A percentile compares a stretch with the other conserved stretches of the same genome.
Conservation (phyloP, 371 early-diverging fungal species). For the Mortierella sp. region DNA sequence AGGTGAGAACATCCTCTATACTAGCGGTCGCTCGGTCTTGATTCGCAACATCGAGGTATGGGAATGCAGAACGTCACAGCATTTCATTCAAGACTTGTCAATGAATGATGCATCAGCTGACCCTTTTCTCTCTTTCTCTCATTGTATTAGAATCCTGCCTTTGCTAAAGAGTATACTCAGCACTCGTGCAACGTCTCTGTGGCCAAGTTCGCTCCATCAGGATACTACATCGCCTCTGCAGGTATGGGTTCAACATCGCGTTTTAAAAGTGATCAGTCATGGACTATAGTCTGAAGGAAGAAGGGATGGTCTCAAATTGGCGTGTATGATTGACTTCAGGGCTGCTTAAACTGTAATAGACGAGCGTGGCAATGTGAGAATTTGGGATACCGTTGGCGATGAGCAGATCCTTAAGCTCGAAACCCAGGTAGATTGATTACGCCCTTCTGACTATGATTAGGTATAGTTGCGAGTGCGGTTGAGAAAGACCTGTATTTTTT, state of each 20-base stretch:
- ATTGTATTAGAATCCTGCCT: constrained; percentile 75
- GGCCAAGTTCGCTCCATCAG: constrained; percentile 91
- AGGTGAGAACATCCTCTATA: constrained; percentile 87
- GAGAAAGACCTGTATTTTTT: not conserved
- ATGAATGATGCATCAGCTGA: not conserved
- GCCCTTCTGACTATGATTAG: not conserved
- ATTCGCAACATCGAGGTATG: constrained; percentile 86
- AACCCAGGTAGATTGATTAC: constrained; percentile 55
- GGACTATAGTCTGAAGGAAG: not conserved
- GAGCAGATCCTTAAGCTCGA: constrained; percentile 91
- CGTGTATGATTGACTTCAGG: not conserved
- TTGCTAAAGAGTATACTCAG: constrained; percentile 87
- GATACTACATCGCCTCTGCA: constrained; percentile 95
- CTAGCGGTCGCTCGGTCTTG: constrained; percentile 90
- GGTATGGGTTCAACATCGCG: constrained; percentile 58
- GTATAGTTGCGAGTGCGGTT: not conserved
- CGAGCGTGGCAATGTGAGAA: constrained; percentile 87
- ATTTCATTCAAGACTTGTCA: not conserved
- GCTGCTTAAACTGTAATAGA: constrained; percentile 57
- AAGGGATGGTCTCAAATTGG: not conserved
- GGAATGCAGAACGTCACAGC: not conserved
- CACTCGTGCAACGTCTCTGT: constrained; percentile 85
- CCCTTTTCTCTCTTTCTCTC: not conserved
- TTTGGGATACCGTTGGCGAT: constrained; percentile 91
- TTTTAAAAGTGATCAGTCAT: not conserved